Evolutionary conservation across 345 rosid species (phyloP), one percentile per base, ranked within the genome.

Genomic region (Microthlaspi erraticum): DNA sequence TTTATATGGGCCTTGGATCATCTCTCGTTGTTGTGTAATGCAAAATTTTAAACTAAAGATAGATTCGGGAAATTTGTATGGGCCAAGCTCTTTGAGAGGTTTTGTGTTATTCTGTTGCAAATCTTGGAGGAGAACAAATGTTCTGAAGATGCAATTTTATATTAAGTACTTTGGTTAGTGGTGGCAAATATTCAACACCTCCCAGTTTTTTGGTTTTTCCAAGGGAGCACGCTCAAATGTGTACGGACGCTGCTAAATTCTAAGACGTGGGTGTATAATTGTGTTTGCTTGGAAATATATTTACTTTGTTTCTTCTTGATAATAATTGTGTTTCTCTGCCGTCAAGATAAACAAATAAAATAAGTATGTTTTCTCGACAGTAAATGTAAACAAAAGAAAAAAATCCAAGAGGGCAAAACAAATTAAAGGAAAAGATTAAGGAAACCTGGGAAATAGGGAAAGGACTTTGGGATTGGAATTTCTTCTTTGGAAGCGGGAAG

Each of bases 381-480:
- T 20, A 20, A 20, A 20, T n/a, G n/a, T n/a, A n/a, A n/a, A n/a
- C n/a, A n/a, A n/a, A n/a, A n/a, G n/a, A n/a, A n/a, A 29, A 65
- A 66, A 56, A 16, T 23, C 31, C 16, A 18, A 29, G 10, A 11
- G 37, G 20, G 23, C 0, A 46, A 38, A 42, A 14, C 14, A 71
- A 52, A 43, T 34, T 16, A 71, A 71, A 53, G 54, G n/a, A 33
- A 70, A 39, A 60, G 69, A 71, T 71, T 61, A 71, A 62, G 70
- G 56, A 72, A 63, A 72, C 65, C 59, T 73, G 59, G 71, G 77
- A 56, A 73, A 64, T 73, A 48, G 71, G 65, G 71, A 72, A 72
- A 72, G 77, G 59, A 64, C 43, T 65, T 42, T 43, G 53, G 68
- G 60, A 41, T 41, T 49, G 36, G 31, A 48, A 48, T 60, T 59